Conservation (phyloP, 192 early-diverging fungal genomes). For the Umbelopsis ramanniana region DNA sequence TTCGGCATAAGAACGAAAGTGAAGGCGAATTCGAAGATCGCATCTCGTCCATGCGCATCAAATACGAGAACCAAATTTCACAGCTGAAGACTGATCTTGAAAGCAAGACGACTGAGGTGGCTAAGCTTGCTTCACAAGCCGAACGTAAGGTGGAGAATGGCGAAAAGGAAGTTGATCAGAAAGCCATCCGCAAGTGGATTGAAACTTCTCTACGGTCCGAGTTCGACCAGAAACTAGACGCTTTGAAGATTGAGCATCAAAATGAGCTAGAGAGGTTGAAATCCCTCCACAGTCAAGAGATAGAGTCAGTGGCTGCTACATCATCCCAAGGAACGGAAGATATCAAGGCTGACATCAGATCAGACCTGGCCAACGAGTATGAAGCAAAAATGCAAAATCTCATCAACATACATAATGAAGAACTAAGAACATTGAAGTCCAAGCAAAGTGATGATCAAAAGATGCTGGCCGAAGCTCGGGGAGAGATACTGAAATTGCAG, state of each 20-base stretch:
- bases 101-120: background rate
- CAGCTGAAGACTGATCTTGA: background rate
- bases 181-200: background rate
- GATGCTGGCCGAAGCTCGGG: background rate
- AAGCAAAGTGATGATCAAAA: background rate
- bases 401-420: background rate
- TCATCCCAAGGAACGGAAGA: background rate
- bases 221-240: background rate
- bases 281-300: background rate
- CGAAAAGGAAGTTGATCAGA: background rate
- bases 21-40: slow-evolving; percentile 15
- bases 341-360: background rate
- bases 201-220: background rate
- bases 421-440: background rate
- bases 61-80: slow-evolving; percentile 8
- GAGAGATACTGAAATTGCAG: background rate
- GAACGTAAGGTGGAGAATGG: background rate
- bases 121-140: background rate
- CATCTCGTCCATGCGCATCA: background rate
- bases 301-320: background rate
- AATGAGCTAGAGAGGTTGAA: background rate
- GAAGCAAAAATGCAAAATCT: background rate
- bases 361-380: background rate
- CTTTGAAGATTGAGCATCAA: background rate
- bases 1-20: slow-evolving; percentile 4